Percentiles rank a stretch among this genome's conserved stretches.
Conservation (phyloP, 352 stramenopile genomes). For the Globisporangium heterothallicum region DNA sequence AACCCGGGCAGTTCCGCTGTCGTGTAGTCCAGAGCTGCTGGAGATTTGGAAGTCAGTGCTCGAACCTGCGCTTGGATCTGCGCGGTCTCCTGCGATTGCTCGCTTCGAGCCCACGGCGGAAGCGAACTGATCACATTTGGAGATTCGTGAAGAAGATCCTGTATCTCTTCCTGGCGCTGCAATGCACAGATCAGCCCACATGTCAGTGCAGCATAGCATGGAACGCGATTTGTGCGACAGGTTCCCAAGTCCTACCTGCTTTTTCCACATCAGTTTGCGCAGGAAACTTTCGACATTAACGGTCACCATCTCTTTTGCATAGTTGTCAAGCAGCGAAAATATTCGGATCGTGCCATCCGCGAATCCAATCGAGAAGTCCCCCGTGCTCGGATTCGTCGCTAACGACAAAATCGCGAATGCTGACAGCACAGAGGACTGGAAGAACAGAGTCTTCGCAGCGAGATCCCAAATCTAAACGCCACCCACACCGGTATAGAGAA, state of each 20-base stretch:
- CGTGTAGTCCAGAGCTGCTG: constrained; percentile 16
- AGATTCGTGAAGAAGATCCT: constrained; percentile 32
- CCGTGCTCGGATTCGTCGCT: constrained; percentile 51
- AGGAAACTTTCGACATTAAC: constrained; percentile 49
- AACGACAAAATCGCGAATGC: constrained; percentile 69
- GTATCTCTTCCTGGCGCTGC: constrained; percentile 36
- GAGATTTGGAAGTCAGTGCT: constrained; percentile 6
- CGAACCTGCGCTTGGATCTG: constrained; percentile 27
- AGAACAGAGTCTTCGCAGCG: constrained; percentile 47
- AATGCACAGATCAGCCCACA: constrained; percentile 6
- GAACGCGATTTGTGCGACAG: background rate
- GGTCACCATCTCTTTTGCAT: constrained; percentile 46
- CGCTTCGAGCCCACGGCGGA: constrained; percentile 52
- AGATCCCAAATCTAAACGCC: constrained; percentile 70
- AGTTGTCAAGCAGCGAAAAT: constrained; percentile 45
- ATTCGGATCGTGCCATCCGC: constrained; percentile 57
- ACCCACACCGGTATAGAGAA: background rate
- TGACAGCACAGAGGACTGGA: constrained; percentile 73
- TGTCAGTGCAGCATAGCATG: background rate
- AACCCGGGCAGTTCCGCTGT: background rate
- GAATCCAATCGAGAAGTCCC: constrained; percentile 66
- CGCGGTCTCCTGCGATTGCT: constrained; percentile 30
- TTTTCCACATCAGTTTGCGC: constrained; percentile 22
- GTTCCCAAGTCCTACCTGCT: constrained; percentile 21
- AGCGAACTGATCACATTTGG: constrained; percentile 70